Conservation (phyloP, 75 land plant species). For the Ceratopteris richardii region DNA sequence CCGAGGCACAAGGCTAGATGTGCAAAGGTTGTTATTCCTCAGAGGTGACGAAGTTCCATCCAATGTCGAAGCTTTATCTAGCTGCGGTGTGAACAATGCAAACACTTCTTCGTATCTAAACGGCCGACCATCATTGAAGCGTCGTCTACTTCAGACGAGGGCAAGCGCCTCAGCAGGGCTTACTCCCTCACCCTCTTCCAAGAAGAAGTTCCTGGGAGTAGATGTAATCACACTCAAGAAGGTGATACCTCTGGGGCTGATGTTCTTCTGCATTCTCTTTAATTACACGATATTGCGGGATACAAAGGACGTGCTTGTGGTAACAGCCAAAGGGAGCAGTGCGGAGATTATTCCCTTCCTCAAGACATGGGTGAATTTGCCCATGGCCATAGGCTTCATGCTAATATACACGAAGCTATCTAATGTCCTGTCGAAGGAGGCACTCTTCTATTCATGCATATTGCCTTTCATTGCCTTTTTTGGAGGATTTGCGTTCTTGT, state of each 20-base stretch:
- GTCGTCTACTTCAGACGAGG: background rate
- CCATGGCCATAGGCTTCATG: constrained; percentile 99
- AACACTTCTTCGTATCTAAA: too few species aligned
- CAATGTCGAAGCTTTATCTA: too few species aligned
- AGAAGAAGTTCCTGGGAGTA: constrained; percentile 63
- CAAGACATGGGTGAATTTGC: constrained; percentile 98
- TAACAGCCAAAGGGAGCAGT: constrained; percentile 93
- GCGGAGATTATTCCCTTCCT: constrained; percentile 98
- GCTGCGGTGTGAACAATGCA: too few species aligned
- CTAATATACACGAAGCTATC: constrained; percentile 82
- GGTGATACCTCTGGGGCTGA: constrained; percentile 85
- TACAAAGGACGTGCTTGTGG: constrained; percentile 97
- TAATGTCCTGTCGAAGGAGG: constrained; percentile 79
- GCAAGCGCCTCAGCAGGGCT: background rate
- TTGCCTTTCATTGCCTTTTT: constrained; percentile 92
- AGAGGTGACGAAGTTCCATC: too few species aligned
- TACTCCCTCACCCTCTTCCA: background rate
- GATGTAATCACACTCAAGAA: constrained; percentile 74
- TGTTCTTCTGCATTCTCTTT: constrained; percentile 98
- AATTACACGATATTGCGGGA: constrained; percentile 94
- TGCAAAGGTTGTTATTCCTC: too few species aligned
- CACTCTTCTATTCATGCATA: constrained; percentile 83
- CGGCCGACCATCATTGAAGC: too few species aligned
- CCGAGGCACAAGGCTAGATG: too few species aligned
- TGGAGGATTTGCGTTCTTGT: constrained; percentile 80